These are phyloP conservation scores for Sisymbrium irio DNA, from an alignment of 345 rosid species.

Conservation along the genomic window DNA sequence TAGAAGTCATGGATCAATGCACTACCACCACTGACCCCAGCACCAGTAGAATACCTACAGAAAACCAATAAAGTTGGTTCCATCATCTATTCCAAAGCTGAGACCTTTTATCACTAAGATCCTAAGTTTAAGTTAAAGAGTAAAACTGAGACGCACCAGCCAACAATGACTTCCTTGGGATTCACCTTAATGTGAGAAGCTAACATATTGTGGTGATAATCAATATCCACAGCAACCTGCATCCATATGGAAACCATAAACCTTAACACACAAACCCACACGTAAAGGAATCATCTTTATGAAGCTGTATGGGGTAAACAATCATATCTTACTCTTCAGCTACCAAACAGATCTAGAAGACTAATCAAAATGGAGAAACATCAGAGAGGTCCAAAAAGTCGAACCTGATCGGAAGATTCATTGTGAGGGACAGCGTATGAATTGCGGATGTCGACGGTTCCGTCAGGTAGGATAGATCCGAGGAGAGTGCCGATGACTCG, in stretches of 20 bases:
- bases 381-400: neutral
- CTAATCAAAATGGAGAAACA: no score
- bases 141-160: conserved; percentile 72
- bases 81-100: neutral
- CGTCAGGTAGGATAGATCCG: conserved; percentile 80
- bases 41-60: conserved; percentile 89
- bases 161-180: conserved; percentile 91
- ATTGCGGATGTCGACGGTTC: conserved; percentile 90
- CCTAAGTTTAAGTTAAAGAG: no score
- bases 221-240: conserved; percentile 96
- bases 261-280: no score
- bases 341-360: conserved; percentile 22
- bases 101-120: neutral
- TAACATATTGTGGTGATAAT: conserved; percentile 92
- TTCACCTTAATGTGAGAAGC: conserved; percentile 84
- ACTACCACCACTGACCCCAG: conserved; percentile 88
- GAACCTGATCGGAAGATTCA: conserved; percentile 85
- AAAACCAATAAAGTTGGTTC: neutral
- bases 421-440: conserved; percentile 98
- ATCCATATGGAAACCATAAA: neutral
- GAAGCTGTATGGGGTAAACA: no score
- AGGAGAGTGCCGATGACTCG: conserved; percentile 97
- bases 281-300: no score
- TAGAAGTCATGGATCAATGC: conserved; percentile 93
- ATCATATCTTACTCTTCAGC: neutral